A percentile compares a stretch with the other conserved stretches of the same genome.
These are phyloP conservation scores for Auricularia sp. DNA, from an alignment of 768 basidiomycete species.

Conservation along the genomic window DNA sequence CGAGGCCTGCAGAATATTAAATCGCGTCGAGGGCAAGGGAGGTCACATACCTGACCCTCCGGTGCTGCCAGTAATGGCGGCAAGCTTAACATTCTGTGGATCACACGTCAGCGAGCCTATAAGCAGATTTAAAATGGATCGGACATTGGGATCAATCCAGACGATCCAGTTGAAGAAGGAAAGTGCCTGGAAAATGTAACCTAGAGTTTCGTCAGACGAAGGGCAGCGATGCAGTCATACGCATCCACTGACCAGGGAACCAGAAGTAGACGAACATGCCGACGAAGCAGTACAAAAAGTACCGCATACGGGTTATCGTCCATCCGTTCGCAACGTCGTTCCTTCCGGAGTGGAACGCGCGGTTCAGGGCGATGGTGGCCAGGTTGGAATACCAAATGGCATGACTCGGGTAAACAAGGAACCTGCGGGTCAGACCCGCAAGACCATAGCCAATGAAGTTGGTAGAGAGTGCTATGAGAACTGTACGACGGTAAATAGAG, in stretches of 20 bases:
- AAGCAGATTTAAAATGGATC: background rate
- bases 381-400: slow-evolving; percentile 21
- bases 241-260: slow-evolving; percentile 16
- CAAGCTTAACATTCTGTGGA: slow-evolving; percentile 22
- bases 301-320: slow-evolving; percentile 12
- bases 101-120: no score
- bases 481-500: background rate
- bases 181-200: slow-evolving; percentile 29
- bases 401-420: slow-evolving; percentile 15
- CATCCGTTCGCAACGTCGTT: slow-evolving; percentile 12
- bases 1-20: slow-evolving; percentile 21
- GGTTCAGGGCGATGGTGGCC: slow-evolving; percentile 16
- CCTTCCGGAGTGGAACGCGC: slow-evolving; percentile 17
- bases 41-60: slow-evolving; percentile 7
- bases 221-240: slow-evolving; percentile 20
- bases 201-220: slow-evolving; percentile 31
- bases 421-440: slow-evolving; percentile 14
- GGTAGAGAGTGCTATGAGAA: slow-evolving; percentile 9
- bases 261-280: slow-evolving; percentile 18
- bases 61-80: slow-evolving; percentile 7
- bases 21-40: no score
- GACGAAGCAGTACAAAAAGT: slow-evolving; percentile 9
- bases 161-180: slow-evolving; percentile 24
- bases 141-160: slow-evolving; percentile 30
- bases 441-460: slow-evolving; percentile 16